These are phyloP conservation scores for Bruguiera gymnorhiza DNA, from an alignment of 345 rosid species.

Conservation along the genomic window DNA sequence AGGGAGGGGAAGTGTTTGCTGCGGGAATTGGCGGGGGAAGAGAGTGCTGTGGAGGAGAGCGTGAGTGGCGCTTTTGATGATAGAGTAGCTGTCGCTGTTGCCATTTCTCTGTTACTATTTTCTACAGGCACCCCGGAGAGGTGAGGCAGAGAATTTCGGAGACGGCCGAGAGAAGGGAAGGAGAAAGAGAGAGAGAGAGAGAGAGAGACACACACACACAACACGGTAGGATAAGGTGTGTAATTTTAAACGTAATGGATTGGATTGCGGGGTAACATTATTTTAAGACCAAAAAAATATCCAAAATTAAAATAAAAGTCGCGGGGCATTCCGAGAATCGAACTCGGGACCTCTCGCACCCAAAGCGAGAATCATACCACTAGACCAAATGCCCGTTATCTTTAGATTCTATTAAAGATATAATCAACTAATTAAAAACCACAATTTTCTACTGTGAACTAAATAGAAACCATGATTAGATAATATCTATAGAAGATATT, in stretches of 20 bases:
- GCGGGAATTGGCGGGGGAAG: constrained; percentile 17
- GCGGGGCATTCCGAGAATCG: constrained; percentile 14
- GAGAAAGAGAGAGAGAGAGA: not conserved
- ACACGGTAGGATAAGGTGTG: not conserved
- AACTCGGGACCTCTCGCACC: constrained; percentile 35
- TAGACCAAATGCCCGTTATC: constrained; percentile 49
- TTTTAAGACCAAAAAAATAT: not conserved
- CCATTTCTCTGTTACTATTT: not conserved
- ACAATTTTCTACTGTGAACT: too few relatives aligned
- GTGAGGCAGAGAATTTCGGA: not conserved
- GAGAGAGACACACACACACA: not conserved
- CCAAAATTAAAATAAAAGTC: accelerated
- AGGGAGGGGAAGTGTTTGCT: constrained; percentile 16
- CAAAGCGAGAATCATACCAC: constrained; percentile 74
- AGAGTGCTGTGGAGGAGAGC: constrained; percentile 21
- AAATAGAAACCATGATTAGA: too few relatives aligned
- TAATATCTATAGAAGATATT: too few relatives aligned
- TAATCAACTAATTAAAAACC: too few relatives aligned
- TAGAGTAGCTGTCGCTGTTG: constrained; percentile 32
- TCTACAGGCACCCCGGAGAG: not conserved
- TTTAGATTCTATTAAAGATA: too few relatives aligned
- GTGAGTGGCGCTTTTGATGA: constrained; percentile 20
- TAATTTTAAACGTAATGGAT: too few relatives aligned
- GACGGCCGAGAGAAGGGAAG: constrained; percentile 7
- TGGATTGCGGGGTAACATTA: not conserved